Conservation (phyloP, 768 basidiomycete species). For the Leccinum truebloodii region DNA sequence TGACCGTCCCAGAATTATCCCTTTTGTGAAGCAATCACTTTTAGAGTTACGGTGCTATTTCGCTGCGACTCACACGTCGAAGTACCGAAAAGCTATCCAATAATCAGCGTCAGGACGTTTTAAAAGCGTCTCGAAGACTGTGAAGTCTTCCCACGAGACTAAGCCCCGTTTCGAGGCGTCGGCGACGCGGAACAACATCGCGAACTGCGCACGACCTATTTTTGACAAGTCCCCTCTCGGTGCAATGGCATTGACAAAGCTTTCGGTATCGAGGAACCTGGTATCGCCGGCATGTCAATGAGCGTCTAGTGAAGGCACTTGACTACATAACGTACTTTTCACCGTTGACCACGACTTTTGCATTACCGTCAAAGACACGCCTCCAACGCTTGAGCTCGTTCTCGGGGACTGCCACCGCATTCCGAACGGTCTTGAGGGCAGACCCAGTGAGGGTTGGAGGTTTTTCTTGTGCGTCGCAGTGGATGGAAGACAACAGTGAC, state of each 20-base stretch:
- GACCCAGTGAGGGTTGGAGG: constrained; percentile 49
- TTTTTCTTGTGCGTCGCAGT: constrained; percentile 49
- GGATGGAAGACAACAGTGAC: constrained; percentile 43
- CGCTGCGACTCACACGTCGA: constrained; percentile 76
- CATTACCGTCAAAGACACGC: constrained; percentile 82
- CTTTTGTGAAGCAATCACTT: constrained; percentile 39
- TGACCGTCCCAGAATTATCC: constrained; percentile 89
- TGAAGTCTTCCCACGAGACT: constrained; percentile 94
- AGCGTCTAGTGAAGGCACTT: constrained; percentile 22
- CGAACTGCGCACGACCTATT: constrained; percentile 87
- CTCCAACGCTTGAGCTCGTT: constrained; percentile 87
- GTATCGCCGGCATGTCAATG: constrained; percentile 11
- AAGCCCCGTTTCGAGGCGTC: constrained; percentile 74
- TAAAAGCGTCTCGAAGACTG: constrained; percentile 89
- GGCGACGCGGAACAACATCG: constrained; percentile 86
- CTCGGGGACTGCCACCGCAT: constrained; percentile 71
- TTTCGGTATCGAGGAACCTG: constrained; percentile 84
- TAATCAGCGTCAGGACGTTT: constrained; percentile 97
- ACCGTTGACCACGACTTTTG: constrained; percentile 67
- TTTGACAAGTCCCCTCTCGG: constrained; percentile 82
- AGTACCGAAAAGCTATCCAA: constrained; percentile 95
- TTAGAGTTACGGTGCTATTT: not conserved
- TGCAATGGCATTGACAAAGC: constrained; percentile 95
- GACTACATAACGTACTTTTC: constrained; percentile 65
- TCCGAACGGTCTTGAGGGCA: constrained; percentile 66